These are phyloP conservation scores for Brassica balearica DNA, from an alignment of 441 rosid species.

Conservation along the genomic window DNA sequence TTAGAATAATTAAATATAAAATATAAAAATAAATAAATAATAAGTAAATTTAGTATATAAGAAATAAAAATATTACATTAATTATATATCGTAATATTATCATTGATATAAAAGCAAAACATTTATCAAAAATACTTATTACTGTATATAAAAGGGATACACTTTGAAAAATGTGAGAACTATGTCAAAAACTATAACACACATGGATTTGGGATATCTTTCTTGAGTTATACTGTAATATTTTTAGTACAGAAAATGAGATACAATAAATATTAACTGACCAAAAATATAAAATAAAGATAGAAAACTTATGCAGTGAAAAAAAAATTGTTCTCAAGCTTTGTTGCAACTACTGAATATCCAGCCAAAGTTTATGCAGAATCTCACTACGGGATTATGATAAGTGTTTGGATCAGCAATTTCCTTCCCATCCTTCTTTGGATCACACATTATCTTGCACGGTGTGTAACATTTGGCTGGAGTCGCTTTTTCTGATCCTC, in stretches of 20 bases:
- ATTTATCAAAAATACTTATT: too few relatives aligned
- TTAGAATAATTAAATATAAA: too few relatives aligned
- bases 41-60: too few relatives aligned
- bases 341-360: neutral
- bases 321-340: neutral
- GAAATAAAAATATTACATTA: too few relatives aligned
- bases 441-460: constrained; percentile 1
- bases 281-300: neutral
- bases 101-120: too few relatives aligned
- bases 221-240: neutral
- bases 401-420: neutral
- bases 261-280: neutral
- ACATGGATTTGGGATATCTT: too few relatives aligned
- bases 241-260: neutral
- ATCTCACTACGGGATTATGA: neutral
- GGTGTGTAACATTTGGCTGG: constrained; percentile 1
- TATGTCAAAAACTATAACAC: neutral
- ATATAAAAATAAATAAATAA: too few relatives aligned
- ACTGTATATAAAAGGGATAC: neutral
- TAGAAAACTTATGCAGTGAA: neutral
- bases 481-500: neutral
- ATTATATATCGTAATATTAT: too few relatives aligned
- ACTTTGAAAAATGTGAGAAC: neutral
- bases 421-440: neutral
- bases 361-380: neutral